These are phyloP conservation scores for Heliocybe sulcata DNA, from an alignment of 1,284 basidiomycete genomes.

Conservation along the genomic window DNA sequence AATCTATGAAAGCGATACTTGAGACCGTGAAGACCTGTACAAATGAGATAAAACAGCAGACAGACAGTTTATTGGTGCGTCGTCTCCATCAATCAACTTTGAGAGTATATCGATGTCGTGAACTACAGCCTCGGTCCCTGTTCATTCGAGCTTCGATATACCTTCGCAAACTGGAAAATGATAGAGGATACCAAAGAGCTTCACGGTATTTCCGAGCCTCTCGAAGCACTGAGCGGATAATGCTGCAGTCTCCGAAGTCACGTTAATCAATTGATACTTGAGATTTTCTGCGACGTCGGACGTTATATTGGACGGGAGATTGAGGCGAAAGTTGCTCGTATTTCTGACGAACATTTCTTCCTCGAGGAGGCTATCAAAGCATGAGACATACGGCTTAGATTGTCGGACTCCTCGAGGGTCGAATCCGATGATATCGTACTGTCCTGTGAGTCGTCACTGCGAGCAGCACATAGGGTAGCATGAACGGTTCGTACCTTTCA, in stretches of 20 bases:
- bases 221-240: neutral
- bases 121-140: conserved; percentile 1
- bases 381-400: neutral
- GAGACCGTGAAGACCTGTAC: neutral
- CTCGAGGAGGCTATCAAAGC: neutral
- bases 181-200: neutral
- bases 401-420: neutral
- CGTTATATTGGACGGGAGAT: neutral
- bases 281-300: neutral
- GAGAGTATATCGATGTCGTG: conserved; percentile 1
- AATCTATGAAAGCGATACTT: neutral
- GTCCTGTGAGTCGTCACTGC: neutral
- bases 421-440: conserved; percentile 3
- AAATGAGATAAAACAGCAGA: neutral
- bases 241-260: neutral
- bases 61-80: neutral
- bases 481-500: neutral
- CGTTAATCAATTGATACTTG: neutral
- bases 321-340: neutral
- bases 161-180: too few species aligned
- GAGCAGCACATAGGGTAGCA: neutral
- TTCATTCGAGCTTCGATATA: neutral
- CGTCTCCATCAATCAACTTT: neutral
- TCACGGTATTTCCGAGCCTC: neutral
- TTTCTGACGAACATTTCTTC: neutral